Percentiles rank a stretch among this genome's conserved stretches.
Conservation (phyloP, 2,329 filamentous ascomycete genomes). For the Colletotrichum destructivum region DNA sequence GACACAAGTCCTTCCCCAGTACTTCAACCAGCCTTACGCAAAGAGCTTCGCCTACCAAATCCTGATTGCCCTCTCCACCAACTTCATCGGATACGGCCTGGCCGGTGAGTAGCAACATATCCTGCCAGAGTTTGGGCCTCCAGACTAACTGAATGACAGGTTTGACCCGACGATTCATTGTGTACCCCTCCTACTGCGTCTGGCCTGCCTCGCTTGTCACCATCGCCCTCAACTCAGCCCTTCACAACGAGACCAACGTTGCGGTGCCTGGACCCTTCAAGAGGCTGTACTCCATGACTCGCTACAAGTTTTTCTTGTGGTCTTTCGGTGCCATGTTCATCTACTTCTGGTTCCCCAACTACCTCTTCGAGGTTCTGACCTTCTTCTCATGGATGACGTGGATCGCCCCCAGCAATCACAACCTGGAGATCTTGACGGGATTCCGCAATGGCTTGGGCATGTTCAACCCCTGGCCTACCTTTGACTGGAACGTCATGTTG, state of each 20-base stretch:
- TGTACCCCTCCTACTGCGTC: slow-evolving; percentile 66
- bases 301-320: slow-evolving; percentile 63
- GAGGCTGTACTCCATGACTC: slow-evolving; percentile 57
- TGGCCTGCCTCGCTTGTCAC: slow-evolving; percentile 69
- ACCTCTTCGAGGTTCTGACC: slow-evolving; percentile 63
- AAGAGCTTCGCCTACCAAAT: slow-evolving; percentile 65
- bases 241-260: slow-evolving; percentile 61
- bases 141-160: slow-evolving; percentile 9
- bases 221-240: slow-evolving; percentile 64
- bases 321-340: slow-evolving; percentile 64
- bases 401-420: slow-evolving; percentile 62
- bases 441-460: slow-evolving; percentile 57
- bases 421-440: slow-evolving; percentile 56
- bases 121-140: too few relatives aligned
- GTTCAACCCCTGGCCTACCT: slow-evolving; percentile 60
- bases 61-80: slow-evolving; percentile 64
- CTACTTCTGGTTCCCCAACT: slow-evolving; percentile 70
- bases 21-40: slow-evolving; percentile 67
- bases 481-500: slow-evolving; percentile 60
- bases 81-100: slow-evolving; percentile 70
- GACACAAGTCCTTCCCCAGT: slow-evolving; percentile 62
- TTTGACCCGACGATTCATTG: slow-evolving; percentile 63
- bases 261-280: slow-evolving; percentile 59
- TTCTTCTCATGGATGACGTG: slow-evolving; percentile 69
- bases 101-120: slow-evolving; percentile 55